A percentile compares a stretch with the other conserved stretches of the same genome.
These are phyloP conservation scores for Magnolia sinica DNA, from an alignment of 164 flowering plant species.

Conservation along the genomic window DNA sequence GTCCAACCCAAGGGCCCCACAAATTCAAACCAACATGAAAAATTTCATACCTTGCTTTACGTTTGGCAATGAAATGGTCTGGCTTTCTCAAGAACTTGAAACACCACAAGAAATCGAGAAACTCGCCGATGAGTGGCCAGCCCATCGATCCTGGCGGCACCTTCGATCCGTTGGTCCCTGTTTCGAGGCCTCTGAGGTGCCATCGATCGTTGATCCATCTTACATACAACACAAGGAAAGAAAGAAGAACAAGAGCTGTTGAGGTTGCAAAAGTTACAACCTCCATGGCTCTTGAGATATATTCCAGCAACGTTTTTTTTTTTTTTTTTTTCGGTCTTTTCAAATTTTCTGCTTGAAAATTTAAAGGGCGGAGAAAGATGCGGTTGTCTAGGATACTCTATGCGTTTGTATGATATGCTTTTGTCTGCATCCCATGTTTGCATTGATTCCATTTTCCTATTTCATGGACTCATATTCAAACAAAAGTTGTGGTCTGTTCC, in stretches of 20 bases:
- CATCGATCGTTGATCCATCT: conserved; percentile 12
- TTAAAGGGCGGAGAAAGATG: background rate
- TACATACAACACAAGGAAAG: background rate
- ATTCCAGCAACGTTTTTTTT: background rate
- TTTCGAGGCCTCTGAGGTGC: background rate
- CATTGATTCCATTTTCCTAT: too few relatives aligned
- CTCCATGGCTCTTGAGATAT: background rate
- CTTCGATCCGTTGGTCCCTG: background rate
- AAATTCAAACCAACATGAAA: background rate
- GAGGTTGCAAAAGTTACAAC: background rate
- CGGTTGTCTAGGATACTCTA: too few relatives aligned
- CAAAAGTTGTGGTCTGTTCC: too few relatives aligned
- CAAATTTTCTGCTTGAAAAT: background rate
- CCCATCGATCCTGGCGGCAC: conserved; percentile 20
- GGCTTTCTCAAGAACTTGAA: conserved; percentile 19
- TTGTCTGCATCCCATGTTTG: too few relatives aligned
- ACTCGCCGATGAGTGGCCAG: conserved; percentile 18
- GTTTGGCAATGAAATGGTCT: conserved; percentile 18
- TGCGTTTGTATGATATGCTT: too few relatives aligned
- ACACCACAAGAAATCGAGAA: conserved; percentile 19
- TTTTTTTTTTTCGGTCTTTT: too few relatives aligned
- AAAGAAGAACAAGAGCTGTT: background rate
- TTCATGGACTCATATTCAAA: too few relatives aligned
- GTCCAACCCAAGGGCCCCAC: background rate
- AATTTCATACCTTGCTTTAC: conserved; percentile 11